Base-by-base conservation (phyloP, 139 green algal genomes). In the Chlorella sp. region DNA sequence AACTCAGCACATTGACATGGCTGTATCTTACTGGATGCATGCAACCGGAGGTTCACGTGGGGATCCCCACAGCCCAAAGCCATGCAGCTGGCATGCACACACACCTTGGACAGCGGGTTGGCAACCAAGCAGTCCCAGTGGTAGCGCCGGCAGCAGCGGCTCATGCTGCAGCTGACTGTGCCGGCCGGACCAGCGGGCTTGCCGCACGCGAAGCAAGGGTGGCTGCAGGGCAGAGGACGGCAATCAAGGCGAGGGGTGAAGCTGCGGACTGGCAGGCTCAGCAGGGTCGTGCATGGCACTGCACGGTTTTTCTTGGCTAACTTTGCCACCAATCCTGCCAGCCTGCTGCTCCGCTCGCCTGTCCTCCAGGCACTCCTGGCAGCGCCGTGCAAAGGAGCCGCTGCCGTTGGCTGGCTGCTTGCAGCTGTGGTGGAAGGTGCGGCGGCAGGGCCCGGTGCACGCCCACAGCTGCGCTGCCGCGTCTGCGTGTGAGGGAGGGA, bases 161-260 rank as follows among this genome's bases (percentile, higher is more conserved):
- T 81, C 36, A 87, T 73, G 43, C 74, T 80, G 86, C 90, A 93
- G 79, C 89, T 92, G 30, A 86, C 28, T 46, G 86, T 80, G 8
- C 76, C 85, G 17, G 65, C n/a, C 16, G 44, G 3, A 11, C 58
- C 77, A 48, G 77, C n/a, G 17, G 64, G 38, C 40, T 43, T 40
- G 77, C 88, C 68, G 74, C 88, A 89, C 14, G 65, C 28, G 36
- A 68, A 40, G 73, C 88, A 92, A 48, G 60, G 41, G 87, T 88
- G 54, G 78, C 84, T 85, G 54, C 70, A 44, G 17, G 5, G 2
- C 51, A 17, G 7, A n/a, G 0, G 17, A 46, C 46, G 0, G 5
- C n/a, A n/a, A 46, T 1, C 13, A 26, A 43, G n/a, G 74, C 28
- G n/a, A 26, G n/a, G 11, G 46, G 51, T 60, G 48, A 11, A 36